Evolutionary conservation across 1,284 basidiomycete genomes (phyloP), one percentile per base, ranked within the genome.

Genomic region (Austropuccinia psidii): DNA sequence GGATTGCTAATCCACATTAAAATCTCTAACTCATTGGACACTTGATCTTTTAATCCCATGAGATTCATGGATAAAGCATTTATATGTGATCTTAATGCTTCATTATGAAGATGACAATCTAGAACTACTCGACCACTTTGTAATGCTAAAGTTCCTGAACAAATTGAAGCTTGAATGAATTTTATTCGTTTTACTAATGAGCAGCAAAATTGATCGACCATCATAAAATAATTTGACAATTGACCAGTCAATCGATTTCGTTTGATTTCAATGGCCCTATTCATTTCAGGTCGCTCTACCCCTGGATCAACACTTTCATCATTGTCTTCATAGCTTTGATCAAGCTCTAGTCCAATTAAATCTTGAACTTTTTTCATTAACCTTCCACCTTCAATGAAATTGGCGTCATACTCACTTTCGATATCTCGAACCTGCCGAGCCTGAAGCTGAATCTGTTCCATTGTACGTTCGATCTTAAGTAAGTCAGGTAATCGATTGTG

Each of bases 331-430:
- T 70, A 70, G 21, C 54, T 69, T 29, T 47, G 39, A 52, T 70
- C 67, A 27, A 70, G 55, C 47, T 70, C 55, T 9, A 60, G 24
- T 31, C 29, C 43, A 21, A 70, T 70, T 35, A 33, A 29, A 70
- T 70, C 67, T 70, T 70, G 67, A 11, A 70, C 55, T n/a, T 41
- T 55, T 35, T 70, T 70, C 52, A 70, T 70, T 55, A 52, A 60
- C 27, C 67, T 52, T 11, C 67, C 55, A 50, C 67, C 67, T 60
- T 70, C 67, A 49, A 70, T 58, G 33, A 60, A 43, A 24, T 57
- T 47, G 41, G 39, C 39, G n/a, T 70, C 67, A 33, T 70, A 47
- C 24, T 45, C 37, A 60, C 31, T 60, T 37, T 70, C 67, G 19
- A 60, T 19, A n/a, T 70, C 27, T 35, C 24, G 54, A 11, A 70